Evolutionary conservation across 192 early-diverging fungal species (phyloP).

Genomic region (Podila clonocystis): DNA sequence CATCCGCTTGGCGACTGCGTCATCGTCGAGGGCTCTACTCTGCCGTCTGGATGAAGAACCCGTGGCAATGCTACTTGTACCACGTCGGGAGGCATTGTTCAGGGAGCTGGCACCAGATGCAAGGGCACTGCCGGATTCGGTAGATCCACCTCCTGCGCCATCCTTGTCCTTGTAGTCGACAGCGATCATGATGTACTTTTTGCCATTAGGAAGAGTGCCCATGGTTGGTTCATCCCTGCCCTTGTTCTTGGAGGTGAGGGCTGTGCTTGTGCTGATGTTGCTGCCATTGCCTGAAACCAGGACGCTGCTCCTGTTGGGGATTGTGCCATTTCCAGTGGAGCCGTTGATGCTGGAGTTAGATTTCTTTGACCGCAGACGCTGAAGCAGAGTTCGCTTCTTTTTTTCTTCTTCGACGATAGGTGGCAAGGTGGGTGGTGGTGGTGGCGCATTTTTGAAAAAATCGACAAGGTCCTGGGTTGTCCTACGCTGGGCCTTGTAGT

Average conservation of each 20-base stretch:
- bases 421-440: not conserved
- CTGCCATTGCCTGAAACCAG: not conserved
- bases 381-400: slow-evolving; percentile 29
- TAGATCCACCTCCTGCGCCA: not conserved
- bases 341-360: slow-evolving; percentile 6
- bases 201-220: slow-evolving; percentile 20
- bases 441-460: slow-evolving; percentile 37
- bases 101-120: slow-evolving; percentile 11
- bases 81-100: not conserved
- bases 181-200: slow-evolving; percentile 50
- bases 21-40: slow-evolving; percentile 21
- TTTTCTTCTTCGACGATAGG: slow-evolving; percentile 22
- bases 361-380: slow-evolving; percentile 25
- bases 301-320: slow-evolving; percentile 14
- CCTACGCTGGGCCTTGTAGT: slow-evolving; percentile 33
- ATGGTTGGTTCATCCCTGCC: slow-evolving; percentile 15
- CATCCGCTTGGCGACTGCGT: slow-evolving; percentile 8
- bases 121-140: slow-evolving; percentile 1
- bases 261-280: slow-evolving; percentile 13
- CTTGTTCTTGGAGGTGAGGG: slow-evolving; percentile 2
- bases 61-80: not conserved
- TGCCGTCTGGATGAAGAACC: slow-evolving; percentile 16
- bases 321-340: not conserved
- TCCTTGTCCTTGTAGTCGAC: slow-evolving; percentile 33
- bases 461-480: slow-evolving; percentile 34